Percentiles rank a stretch among this genome's conserved stretches.
phyloP scores from a whole-genome alignment of 1,284 basidiomycete genomes.

The Cutaneotrichosporon daszewskae region DNA sequence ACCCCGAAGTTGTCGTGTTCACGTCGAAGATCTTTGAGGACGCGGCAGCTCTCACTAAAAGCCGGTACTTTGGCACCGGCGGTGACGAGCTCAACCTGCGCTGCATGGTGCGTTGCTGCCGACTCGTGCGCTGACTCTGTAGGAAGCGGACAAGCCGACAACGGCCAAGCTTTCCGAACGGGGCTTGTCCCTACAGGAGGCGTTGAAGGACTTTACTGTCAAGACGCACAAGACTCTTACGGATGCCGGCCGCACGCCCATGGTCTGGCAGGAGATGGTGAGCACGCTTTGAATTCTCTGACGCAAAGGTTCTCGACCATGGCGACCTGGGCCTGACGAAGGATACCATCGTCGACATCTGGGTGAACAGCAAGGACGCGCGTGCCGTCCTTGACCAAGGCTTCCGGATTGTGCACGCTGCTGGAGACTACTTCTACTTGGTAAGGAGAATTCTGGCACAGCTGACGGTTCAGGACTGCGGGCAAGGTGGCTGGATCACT shows the following conservation, averaged over 20 bases:
- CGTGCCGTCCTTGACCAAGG: constrained; percentile 60
- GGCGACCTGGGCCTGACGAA: too few species aligned
- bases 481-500: constrained; percentile 68
- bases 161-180: constrained; percentile 52
- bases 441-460: too few species aligned
- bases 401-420: constrained; percentile 60
- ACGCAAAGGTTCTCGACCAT: too few species aligned
- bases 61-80: constrained; percentile 66
- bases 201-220: constrained; percentile 59
- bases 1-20: constrained; percentile 50
- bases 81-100: constrained; percentile 73
- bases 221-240: constrained; percentile 53
- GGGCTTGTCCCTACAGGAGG: constrained; percentile 58
- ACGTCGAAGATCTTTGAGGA: constrained; percentile 51
- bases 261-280: constrained; percentile 65
- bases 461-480: constrained; percentile 74
- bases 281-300: too few species aligned
- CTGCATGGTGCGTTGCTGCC: constrained; percentile 56
- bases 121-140: background rate
- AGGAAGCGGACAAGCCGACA: constrained; percentile 55
- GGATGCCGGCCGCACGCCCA: constrained; percentile 54
- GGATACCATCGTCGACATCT: too few species aligned
- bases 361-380: too few species aligned
- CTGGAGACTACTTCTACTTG: constrained; percentile 71
- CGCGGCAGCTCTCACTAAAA: constrained; percentile 18